Conservation (phyloP, 768 basidiomycete species). For the Boletus speciosus region DNA sequence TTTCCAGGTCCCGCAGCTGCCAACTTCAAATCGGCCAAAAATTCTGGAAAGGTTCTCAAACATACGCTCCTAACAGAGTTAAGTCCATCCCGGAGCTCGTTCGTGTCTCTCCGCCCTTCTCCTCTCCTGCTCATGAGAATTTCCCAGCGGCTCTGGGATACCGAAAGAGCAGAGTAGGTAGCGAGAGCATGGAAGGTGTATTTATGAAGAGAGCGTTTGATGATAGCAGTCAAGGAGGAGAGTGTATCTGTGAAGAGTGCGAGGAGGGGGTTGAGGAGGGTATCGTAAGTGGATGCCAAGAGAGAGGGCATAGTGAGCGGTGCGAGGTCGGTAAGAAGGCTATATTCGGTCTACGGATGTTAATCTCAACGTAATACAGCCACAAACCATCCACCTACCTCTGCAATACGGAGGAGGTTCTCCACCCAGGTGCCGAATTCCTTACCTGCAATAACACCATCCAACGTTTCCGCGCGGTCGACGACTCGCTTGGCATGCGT, state of each 20-base stretch:
- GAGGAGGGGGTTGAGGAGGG: constrained; percentile 63
- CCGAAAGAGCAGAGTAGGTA: constrained; percentile 56
- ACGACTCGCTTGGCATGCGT: constrained; percentile 64
- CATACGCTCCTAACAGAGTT: constrained; percentile 64
- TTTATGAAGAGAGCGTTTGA: constrained; percentile 75
- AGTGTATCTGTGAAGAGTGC: constrained; percentile 64
- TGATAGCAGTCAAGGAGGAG: constrained; percentile 56
- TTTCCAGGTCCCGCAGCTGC: constrained; percentile 47
- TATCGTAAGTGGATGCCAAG: constrained; percentile 55
- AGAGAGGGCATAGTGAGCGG: constrained; percentile 51
- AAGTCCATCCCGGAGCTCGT: constrained; percentile 71
- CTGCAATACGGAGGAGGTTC: constrained; percentile 58
- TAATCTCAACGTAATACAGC: neutral
- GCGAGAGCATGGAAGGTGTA: constrained; percentile 79
- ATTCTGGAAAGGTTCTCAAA: constrained; percentile 80
- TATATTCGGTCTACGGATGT: constrained; percentile 58
- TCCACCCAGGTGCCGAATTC: constrained; percentile 75
- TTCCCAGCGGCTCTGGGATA: constrained; percentile 64
- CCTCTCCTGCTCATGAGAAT: constrained; percentile 54
- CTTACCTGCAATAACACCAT: constrained; percentile 59
- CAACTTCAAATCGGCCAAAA: constrained; percentile 73
- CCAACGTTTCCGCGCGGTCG: constrained; percentile 66
- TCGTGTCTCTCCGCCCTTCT: constrained; percentile 44
- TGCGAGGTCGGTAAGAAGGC: constrained; percentile 57
- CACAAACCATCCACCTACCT: constrained; percentile 40